A percentile compares a stretch with the other conserved stretches of the same genome.
These are phyloP conservation scores for Austroboletus eburneus DNA, from an alignment of 768 basidiomycete species.

Conservation along the genomic window DNA sequence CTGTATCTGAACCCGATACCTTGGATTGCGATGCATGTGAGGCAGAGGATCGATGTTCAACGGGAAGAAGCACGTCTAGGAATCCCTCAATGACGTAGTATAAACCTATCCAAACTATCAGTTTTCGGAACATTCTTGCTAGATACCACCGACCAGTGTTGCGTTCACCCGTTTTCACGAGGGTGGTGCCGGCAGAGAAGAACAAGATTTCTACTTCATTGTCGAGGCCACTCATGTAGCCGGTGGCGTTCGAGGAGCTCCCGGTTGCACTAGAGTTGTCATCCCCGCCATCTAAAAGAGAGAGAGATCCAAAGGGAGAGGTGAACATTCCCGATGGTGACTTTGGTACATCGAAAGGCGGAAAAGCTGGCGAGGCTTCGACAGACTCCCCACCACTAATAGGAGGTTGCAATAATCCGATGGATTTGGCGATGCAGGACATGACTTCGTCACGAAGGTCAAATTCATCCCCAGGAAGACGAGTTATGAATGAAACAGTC, in stretches of 20 bases:
- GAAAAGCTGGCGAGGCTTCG: constrained; percentile 62
- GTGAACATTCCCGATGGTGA: constrained; percentile 38
- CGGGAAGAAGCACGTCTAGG: constrained; percentile 82
- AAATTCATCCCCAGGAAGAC: constrained; percentile 61
- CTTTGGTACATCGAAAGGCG: constrained; percentile 41
- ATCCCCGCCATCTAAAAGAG: constrained; percentile 66
- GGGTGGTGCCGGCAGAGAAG: constrained; percentile 79
- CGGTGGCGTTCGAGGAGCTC: constrained; percentile 46
- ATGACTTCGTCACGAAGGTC: constrained; percentile 96
- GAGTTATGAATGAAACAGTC: constrained; percentile 19
- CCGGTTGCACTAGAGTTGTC: constrained; percentile 68
- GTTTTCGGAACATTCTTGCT: not conserved
- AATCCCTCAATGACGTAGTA: constrained; percentile 97
- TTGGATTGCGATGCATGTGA: constrained; percentile 15
- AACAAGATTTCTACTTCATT: constrained; percentile 96
- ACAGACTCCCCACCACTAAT: constrained; percentile 62
- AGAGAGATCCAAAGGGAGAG: constrained; percentile 72
- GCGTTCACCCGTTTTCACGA: constrained; percentile 87
- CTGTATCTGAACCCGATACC: constrained; percentile 29
- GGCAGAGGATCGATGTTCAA: constrained; percentile 10
- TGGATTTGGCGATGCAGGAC: constrained; percentile 96
- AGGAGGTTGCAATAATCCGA: constrained; percentile 87
- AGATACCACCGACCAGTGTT: constrained; percentile 60
- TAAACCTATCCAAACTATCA: constrained; percentile 44
- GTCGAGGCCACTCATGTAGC: constrained; percentile 78